Evolutionary conservation across 1,284 basidiomycete genomes (phyloP), one percentile per base, ranked within the genome.

Genomic region (Leccinum subspadiceum): DNA sequence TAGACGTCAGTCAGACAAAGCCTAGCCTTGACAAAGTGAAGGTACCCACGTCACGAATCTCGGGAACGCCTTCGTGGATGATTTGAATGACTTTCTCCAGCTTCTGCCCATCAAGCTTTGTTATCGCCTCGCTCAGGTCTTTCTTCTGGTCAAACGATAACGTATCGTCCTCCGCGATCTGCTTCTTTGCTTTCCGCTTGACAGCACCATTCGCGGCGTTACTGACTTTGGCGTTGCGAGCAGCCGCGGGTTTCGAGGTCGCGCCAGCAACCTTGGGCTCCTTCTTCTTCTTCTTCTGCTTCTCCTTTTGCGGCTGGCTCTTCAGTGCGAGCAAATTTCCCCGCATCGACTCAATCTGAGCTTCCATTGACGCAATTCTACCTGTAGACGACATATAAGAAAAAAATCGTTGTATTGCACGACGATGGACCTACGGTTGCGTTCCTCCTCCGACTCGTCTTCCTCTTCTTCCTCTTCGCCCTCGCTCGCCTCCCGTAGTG

Each of bases 141-240:
- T 96, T 94, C 87, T 98, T 97, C 79, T 97, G 94, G 68, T 94
- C 91, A 72, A 96, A 93, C 46, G 92, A 90, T 35, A 97, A 78
- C 1, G 78, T 79, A 56, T 89, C 87, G 66, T 92, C 89, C 68
- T 91, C 88, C 10, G 79, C 73, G 50, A 81, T 63, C 41, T 75
- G 75, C 66, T 84, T 84, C 75, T 84, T 85, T 26, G 69, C 67
- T 71, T 81, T 85, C 73, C 83, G 87, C 72, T 83, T 85, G 68
- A 78, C 79, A 15, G 75, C 67, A 3, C 71, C 71, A 31, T 74
- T 74, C 5, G 59, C 63, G 10, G 60, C 53, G 20, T 58, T 62
- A 9, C 74, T 59, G 6, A 73, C 72, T 65, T 84, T 84, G 17
- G 76, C 62, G 57, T 75, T 76, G 70, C 83, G 82, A 68, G 83